phyloP scores from a whole-genome alignment of 2,329 filamentous ascomycete genomes.

The Sclerotinia borealis region DNA sequence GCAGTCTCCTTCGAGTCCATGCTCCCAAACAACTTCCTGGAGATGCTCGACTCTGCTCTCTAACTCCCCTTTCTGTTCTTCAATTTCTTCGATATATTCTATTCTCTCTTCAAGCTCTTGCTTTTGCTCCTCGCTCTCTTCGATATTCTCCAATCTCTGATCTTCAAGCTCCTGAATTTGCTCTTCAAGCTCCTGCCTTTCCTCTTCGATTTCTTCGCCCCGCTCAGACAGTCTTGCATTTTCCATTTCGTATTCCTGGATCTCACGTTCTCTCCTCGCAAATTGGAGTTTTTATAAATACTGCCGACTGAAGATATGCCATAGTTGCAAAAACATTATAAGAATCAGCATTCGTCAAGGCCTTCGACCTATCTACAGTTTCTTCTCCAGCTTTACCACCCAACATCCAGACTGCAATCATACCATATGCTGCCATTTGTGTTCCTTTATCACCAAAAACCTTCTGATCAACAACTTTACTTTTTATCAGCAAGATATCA shows the following conservation, averaged over 20 bases:
- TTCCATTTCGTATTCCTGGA: neutral
- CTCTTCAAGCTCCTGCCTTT: neutral
- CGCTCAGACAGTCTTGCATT: neutral
- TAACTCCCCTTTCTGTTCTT: neutral
- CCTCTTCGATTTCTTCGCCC: neutral
- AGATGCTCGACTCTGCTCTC: neutral
- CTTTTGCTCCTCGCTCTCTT: neutral
- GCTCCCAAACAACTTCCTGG: neutral
- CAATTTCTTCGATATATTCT: neutral
- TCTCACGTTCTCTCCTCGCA: neutral
- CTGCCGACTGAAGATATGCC: constrained; percentile 3
- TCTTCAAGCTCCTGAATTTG: neutral
- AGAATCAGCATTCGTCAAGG: constrained; percentile 1
- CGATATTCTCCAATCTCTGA: no score
- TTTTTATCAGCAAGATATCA: neutral
- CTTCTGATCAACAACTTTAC: neutral
- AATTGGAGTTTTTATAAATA: neutral
- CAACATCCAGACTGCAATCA: constrained; percentile 6
- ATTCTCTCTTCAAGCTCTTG: neutral
- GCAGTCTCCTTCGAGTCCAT: neutral
- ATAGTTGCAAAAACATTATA: constrained; percentile 10
- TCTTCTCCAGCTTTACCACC: neutral
- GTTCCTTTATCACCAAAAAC: neutral
- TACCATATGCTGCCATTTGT: neutral
- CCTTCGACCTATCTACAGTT: constrained; percentile 3